phyloP scores from a whole-genome alignment of 257 asterid genomes.

The Solanum clarkiae region DNA sequence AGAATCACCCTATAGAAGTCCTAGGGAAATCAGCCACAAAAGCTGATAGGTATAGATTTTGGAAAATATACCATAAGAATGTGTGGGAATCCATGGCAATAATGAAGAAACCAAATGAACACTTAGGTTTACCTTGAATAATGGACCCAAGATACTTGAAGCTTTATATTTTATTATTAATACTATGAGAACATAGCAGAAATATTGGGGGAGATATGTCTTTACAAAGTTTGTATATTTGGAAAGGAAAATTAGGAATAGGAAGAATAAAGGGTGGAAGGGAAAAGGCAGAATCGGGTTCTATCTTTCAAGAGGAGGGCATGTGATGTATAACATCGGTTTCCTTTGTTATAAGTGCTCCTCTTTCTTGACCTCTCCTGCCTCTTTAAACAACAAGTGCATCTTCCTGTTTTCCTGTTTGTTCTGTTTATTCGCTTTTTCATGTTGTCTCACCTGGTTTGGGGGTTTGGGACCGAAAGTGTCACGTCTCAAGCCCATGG shows the following conservation, averaged over 20 bases:
- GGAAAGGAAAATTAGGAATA: not conserved
- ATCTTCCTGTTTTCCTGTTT: not conserved
- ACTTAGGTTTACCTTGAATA: not conserved
- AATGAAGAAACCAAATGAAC: not conserved
- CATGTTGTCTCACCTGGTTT: not conserved
- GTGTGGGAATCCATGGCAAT: not conserved
- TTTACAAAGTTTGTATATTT: not conserved
- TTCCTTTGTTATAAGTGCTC: not conserved
- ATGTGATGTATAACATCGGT: not conserved
- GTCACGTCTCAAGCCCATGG: not conserved
- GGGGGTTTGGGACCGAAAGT: not conserved
- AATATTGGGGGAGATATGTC: not conserved
- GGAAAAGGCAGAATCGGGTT: not conserved
- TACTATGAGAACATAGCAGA: not conserved
- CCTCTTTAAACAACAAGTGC: not conserved
- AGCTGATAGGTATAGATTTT: not conserved
- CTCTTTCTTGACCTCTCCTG: not conserved
- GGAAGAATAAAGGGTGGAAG: not conserved
- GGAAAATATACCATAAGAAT: not conserved
- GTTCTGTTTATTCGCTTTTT: not conserved
- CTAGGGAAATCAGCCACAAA: not conserved
- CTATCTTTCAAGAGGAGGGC: not conserved
- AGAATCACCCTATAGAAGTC: not conserved
- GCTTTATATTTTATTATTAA: not conserved
- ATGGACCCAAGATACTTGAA: not conserved